Percentiles rank a stretch among this genome's conserved stretches.
These are phyloP conservation scores for Aspergillus sp. DNA, from an alignment of 2,329 filamentous ascomycete genomes.

Conservation along the genomic window DNA sequence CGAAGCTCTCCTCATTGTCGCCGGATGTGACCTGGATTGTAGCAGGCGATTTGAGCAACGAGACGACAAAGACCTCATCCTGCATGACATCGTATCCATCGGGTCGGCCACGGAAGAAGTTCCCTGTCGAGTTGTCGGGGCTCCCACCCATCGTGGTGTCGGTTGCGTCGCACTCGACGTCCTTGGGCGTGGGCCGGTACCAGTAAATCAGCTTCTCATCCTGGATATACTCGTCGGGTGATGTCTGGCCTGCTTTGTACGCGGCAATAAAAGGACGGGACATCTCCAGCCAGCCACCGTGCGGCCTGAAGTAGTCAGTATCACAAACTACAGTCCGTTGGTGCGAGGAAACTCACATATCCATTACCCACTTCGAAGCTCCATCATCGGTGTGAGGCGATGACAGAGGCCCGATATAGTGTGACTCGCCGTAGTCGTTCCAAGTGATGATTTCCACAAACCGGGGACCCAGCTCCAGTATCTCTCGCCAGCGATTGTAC, in stretches of 20 bases:
- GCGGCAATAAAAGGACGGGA: constrained; percentile 55
- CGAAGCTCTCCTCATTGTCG: constrained; percentile 41
- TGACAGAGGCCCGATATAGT: constrained; percentile 54
- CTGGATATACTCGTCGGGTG: constrained; percentile 39
- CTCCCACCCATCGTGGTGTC: constrained; percentile 49
- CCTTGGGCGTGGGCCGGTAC: constrained; percentile 53
- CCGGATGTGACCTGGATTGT: constrained; percentile 50
- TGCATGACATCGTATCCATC: constrained; percentile 52
- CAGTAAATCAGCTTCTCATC: constrained; percentile 56
- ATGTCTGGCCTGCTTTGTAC: constrained; percentile 49
- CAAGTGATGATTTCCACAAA: constrained; percentile 52
- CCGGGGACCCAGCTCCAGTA: constrained; percentile 47
- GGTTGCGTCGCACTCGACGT: constrained; percentile 52
- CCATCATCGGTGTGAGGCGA: constrained; percentile 41
- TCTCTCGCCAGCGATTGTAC: constrained; percentile 44
- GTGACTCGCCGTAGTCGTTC: constrained; percentile 58
- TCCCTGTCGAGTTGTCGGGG: constrained; percentile 48
- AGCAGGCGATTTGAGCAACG: constrained; percentile 49
- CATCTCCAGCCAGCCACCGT: constrained; percentile 56
- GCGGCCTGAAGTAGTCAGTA: constrained; percentile 38
- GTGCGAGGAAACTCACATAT: constrained; percentile 40
- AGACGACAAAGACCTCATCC: constrained; percentile 55
- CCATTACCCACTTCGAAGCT: constrained; percentile 52
- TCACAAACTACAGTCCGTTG: neutral
- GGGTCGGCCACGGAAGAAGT: constrained; percentile 55